Percentiles rank a stretch among this genome's conserved stretches.
Conservation (phyloP, 192 early-diverging fungal genomes). For the Coemansia javaensis region DNA sequence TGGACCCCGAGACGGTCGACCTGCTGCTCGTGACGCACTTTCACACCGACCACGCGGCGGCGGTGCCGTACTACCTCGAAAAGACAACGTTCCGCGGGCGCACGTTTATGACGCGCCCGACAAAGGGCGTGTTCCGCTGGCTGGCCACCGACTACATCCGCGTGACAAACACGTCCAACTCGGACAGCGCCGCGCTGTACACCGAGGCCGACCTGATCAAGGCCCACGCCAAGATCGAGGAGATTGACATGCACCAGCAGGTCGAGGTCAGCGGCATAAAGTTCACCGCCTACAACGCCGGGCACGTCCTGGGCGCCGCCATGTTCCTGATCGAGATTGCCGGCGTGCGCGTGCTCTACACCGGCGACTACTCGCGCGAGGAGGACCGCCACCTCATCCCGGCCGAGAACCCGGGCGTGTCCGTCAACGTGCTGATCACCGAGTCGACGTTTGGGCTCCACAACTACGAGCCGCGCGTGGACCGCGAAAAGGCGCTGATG, state of each 20-base stretch:
- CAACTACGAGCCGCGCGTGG: slow-evolving; percentile 89
- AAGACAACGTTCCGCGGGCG: slow-evolving; percentile 95
- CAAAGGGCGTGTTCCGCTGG: slow-evolving; percentile 98
- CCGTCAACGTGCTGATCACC: slow-evolving; percentile 88
- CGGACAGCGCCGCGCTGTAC: slow-evolving; percentile 78
- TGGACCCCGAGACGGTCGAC: slow-evolving; percentile 86
- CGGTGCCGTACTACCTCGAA: slow-evolving; percentile 94
- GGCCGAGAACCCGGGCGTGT: slow-evolving; percentile 81
- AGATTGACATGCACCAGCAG: slow-evolving; percentile 94
- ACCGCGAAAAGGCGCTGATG: slow-evolving; percentile 87
- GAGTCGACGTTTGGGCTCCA: slow-evolving; percentile 98
- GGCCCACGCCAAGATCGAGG: slow-evolving; percentile 85
- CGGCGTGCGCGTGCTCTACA: slow-evolving; percentile 88
- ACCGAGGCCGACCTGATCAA: slow-evolving; percentile 80
- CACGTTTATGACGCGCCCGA: slow-evolving; percentile 99
- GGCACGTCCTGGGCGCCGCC: slow-evolving; percentile 96
- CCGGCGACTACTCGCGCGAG: slow-evolving; percentile 98
- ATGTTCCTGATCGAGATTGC: slow-evolving; percentile 95
- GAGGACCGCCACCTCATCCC: slow-evolving; percentile 98
- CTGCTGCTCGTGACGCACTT: slow-evolving; percentile 92
- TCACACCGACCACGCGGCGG: slow-evolving; percentile 95
- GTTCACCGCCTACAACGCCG: slow-evolving; percentile 95
- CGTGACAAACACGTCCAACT: slow-evolving; percentile 56
- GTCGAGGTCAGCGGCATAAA: slow-evolving; percentile 91
- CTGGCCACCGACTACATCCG: slow-evolving; percentile 90